These are phyloP conservation scores for Talaromyces sp. DNA, from an alignment of 2,329 filamentous ascomycete species.

Conservation along the genomic window DNA sequence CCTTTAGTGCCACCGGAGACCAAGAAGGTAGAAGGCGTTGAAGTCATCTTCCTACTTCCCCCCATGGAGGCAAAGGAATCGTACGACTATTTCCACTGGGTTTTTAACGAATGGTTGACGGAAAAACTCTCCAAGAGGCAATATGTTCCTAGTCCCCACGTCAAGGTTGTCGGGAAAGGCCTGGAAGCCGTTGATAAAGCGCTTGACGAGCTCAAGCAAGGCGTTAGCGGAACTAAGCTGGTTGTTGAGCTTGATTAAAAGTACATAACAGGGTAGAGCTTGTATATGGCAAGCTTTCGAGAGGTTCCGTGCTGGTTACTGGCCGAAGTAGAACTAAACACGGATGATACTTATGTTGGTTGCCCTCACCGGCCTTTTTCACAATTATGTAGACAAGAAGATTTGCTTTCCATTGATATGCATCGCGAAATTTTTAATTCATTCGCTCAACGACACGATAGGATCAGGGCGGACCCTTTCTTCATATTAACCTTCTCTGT, in stretches of 20 bases:
- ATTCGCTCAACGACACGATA: background rate
- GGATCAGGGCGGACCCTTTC: too few relatives aligned
- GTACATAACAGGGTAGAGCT: background rate
- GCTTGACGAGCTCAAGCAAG: constrained; percentile 24
- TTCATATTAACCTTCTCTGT: background rate
- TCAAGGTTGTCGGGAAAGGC: constrained; percentile 23
- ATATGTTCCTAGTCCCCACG: constrained; percentile 24
- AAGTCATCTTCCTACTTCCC: constrained; percentile 19
- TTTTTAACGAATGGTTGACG: constrained; percentile 24
- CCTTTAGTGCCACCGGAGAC: constrained; percentile 7
- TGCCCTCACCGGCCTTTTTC: too few relatives aligned
- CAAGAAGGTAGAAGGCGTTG: constrained; percentile 3
- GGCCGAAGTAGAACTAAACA: background rate
- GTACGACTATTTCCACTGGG: constrained; percentile 19
- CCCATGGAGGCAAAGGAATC: constrained; percentile 18
- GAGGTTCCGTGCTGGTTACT: background rate
- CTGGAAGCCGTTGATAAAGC: constrained; percentile 21
- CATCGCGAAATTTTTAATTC: too few relatives aligned
- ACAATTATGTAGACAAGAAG: too few relatives aligned
- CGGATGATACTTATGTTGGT: background rate
- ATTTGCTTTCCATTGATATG: background rate
- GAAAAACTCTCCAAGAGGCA: constrained; percentile 22
- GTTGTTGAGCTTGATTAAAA: constrained; percentile 20
- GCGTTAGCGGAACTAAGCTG: constrained; percentile 25
- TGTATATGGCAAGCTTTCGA: background rate